Evolutionary conservation across 306 rosid species (phyloP), one percentile per base, ranked within the genome.

Genomic region (Amphicarpaea edgeworthii): DNA sequence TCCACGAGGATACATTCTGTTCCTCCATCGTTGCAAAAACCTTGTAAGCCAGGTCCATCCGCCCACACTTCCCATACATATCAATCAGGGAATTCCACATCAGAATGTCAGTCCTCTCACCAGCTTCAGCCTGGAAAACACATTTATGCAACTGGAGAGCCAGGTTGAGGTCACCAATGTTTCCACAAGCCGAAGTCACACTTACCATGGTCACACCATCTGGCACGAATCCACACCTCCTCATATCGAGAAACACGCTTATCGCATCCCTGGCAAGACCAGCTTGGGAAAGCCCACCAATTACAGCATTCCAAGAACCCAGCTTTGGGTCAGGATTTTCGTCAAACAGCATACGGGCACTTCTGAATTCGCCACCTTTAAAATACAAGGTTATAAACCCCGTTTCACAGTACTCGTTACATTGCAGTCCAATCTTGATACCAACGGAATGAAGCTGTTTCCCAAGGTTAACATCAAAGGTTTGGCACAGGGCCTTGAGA

Each of bases 31-130:
- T 62, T 0, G 74, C 84, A 76, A 91, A 91, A 68, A 91, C 93
- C 78, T 5, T 82, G 46, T 75, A 68, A 0, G 97, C 93, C 37
- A 91, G 60, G 77, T 89, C 93, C 94, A 87, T 89, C 77, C 91
- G 59, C 40, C 97, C 97, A 70, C 97, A 89, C 78, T 91, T 91
- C 19, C 97, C 97, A 80, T 91, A 89, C 97, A 91, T 89, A 73
- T 91, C 97, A 50, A 91, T 73, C 54, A 91, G 77, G 19, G 97
- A 91, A 74, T 91, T 91, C 38, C 15, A 64, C 91, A 86, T 70
- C 85, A 87, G 63, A 60, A 89, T 38, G 58, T 80, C 84, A 5
- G 76, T 37, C 67, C 66, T 82, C 40, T 77, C 93, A 3, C 5
- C 9, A 45, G 46, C 62, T 28, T 61, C 77, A 20, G 79, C 91